Evolutionary conservation across 306 rosid genomes (phyloP), one percentile per base, ranked within the genome.

Genomic region (Lathyrus sativus): DNA sequence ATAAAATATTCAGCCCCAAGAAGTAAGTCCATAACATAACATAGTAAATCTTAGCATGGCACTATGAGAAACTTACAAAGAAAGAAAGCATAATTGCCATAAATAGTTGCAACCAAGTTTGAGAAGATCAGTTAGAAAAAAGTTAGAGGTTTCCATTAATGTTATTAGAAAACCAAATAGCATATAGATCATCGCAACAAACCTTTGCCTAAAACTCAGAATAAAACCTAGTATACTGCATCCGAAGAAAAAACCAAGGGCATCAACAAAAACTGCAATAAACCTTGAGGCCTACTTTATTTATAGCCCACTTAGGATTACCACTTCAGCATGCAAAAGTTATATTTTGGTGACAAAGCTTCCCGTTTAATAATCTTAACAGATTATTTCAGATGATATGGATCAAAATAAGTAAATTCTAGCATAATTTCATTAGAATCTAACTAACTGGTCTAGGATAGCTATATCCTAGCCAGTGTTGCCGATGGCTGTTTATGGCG

Each of bases 351-450:
- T 43, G 46, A 70, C 49, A 61, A 57, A 28, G 46, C 9, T 39
- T 55, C 9, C 17, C 45, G 4, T 29, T 43, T 43, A 57, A 57
- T 43, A 11, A 53, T 9, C 22, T 42, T 11, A 57, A 19, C 61
- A 60, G 50, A 59, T 60, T 71, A 60, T 55, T 13, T 15, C 39
- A n/a, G 12, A 59, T 17, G 7, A 31, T 18, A 60, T 33, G 60
- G 39, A 46, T 31, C 59, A 22, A 17, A 5, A 15, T 42, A 70
- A 56, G 49, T 70, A 44, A 57, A 15, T 14, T 70, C 41, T 4
- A 57, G 67, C 67, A 59, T 71, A 46, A 13, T 44, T 33, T 59
- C 67, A 71, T 71, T 22, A 44, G 14, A 58, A 59, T 45, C 45
- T 45, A 45, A 31, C 51, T 33, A n/a, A 59, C 15, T 7, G 51